phyloP scores from a whole-genome alignment of 345 rosid species.

The Citrus inodora region DNA sequence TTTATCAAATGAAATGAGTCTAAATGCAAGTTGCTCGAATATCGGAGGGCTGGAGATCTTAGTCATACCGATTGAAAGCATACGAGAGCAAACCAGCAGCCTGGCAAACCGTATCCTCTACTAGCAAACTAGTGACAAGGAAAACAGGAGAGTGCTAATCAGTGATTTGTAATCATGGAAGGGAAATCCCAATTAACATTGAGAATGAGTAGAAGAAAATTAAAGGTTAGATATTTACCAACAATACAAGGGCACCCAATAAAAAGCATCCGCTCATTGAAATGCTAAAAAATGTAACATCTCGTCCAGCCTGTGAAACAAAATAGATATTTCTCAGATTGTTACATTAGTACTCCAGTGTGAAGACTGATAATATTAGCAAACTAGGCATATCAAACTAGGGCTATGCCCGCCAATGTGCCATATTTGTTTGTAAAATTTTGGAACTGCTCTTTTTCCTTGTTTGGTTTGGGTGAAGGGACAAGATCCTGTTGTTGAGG shows the following conservation, averaged over 20 bases:
- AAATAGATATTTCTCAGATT: not conserved
- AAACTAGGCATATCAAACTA: not conserved
- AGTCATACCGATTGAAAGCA: slow-evolving; percentile 55
- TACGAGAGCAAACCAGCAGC: slow-evolving; percentile 48
- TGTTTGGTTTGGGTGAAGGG: not conserved
- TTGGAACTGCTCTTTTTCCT: not conserved
- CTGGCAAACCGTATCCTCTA: slow-evolving; percentile 43
- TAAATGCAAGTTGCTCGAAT: not conserved
- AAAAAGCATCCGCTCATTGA: slow-evolving; percentile 69
- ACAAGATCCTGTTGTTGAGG: not conserved
- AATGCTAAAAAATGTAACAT: slow-evolving; percentile 67
- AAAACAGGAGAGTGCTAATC: not conserved
- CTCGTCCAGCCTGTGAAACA: slow-evolving; percentile 70
- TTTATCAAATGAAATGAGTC: not conserved
- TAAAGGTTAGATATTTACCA: slow-evolving; percentile 38
- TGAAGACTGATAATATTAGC: not conserved
- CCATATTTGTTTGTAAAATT: not conserved
- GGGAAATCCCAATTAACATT: not conserved
- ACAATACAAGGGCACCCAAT: slow-evolving; percentile 44
- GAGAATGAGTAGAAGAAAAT: not conserved
- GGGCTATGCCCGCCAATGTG: not conserved
- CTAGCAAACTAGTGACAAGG: slow-evolving; percentile 28
- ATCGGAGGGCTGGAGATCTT: not conserved
- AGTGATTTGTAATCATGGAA: not conserved
- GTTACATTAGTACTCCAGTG: not conserved